These are phyloP conservation scores for Pseudocercospora fuligena DNA, from an alignment of 2,329 filamentous ascomycete genomes.

Conservation along the genomic window DNA sequence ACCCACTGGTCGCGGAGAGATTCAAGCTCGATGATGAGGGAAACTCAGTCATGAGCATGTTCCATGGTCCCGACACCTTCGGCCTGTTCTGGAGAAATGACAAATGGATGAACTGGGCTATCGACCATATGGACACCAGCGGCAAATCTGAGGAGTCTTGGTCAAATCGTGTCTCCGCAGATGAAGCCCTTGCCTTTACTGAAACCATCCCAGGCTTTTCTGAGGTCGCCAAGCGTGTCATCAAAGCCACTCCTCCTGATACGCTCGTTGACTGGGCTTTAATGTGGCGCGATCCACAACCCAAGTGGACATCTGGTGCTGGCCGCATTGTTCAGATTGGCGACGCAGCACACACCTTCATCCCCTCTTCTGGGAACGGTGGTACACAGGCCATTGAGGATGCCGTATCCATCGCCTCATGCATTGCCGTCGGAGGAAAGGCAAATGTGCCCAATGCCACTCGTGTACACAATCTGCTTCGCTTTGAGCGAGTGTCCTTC, in stretches of 20 bases:
- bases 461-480: conserved; percentile 41
- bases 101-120: conserved; percentile 46
- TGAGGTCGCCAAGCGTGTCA: conserved; percentile 34
- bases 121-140: conserved; percentile 47
- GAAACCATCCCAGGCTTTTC: conserved; percentile 12
- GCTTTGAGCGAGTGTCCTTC: conserved; percentile 29
- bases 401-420: conserved; percentile 51
- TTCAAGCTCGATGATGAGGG: conserved; percentile 14
- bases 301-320: conserved; percentile 49
- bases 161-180: conserved; percentile 7
- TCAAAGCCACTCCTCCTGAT: conserved; percentile 49
- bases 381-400: conserved; percentile 56
- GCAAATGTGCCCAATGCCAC: conserved; percentile 40
- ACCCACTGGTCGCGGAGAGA: conserved; percentile 18
- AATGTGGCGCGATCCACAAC: conserved; percentile 53
- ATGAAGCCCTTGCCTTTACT: conserved; percentile 12
- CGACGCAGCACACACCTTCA: conserved; percentile 52
- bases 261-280: conserved; percentile 56
- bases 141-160: conserved; percentile 19
- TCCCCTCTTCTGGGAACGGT: conserved; percentile 52
- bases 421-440: conserved; percentile 47
- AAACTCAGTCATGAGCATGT: conserved; percentile 11
- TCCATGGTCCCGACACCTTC: conserved; percentile 5
- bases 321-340: conserved; percentile 53
- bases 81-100: conserved; percentile 15